phyloP scores from a whole-genome alignment of 306 rosid species.

The Trifolium fragiferum region DNA sequence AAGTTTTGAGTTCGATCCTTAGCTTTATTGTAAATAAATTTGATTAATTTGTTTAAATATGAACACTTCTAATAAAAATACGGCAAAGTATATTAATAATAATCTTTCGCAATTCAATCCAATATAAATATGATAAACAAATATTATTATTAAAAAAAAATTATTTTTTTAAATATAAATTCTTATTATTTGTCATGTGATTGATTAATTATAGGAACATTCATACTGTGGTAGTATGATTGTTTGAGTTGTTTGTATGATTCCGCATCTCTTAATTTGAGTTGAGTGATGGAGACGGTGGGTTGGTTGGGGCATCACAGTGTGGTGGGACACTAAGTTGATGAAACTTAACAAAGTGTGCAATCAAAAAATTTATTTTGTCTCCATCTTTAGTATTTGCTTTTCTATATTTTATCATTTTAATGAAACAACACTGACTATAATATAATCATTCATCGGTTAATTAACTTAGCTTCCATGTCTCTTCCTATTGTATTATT shows the following conservation, averaged over 20 bases:
- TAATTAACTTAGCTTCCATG: background rate
- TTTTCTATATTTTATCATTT: constrained; percentile 9
- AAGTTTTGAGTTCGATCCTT: too few relatives aligned
- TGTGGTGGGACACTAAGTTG: constrained; percentile 20
- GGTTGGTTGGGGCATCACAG: constrained; percentile 24
- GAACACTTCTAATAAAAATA: too few relatives aligned
- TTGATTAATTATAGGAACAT: background rate
- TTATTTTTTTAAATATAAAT: too few relatives aligned
- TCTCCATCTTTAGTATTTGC: constrained; percentile 24
- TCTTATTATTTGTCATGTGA: background rate
- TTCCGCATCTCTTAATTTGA: constrained; percentile 9
- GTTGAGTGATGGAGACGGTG: constrained; percentile 40
- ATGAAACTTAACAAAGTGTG: constrained; percentile 37
- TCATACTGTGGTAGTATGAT: background rate
- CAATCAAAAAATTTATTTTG: constrained; percentile 5
- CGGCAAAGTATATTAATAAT: too few relatives aligned
- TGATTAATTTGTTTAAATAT: too few relatives aligned
- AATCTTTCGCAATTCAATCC: too few relatives aligned
- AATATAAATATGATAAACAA: too few relatives aligned
- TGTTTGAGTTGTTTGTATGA: background rate
- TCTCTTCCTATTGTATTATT: background rate
- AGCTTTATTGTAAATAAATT: too few relatives aligned
- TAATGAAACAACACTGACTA: background rate
- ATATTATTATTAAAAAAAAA: too few relatives aligned
- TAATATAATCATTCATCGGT: background rate